phyloP scores from a whole-genome alignment of 2,329 filamentous ascomycete genomes.

The Fusarium protoensiforme region DNA sequence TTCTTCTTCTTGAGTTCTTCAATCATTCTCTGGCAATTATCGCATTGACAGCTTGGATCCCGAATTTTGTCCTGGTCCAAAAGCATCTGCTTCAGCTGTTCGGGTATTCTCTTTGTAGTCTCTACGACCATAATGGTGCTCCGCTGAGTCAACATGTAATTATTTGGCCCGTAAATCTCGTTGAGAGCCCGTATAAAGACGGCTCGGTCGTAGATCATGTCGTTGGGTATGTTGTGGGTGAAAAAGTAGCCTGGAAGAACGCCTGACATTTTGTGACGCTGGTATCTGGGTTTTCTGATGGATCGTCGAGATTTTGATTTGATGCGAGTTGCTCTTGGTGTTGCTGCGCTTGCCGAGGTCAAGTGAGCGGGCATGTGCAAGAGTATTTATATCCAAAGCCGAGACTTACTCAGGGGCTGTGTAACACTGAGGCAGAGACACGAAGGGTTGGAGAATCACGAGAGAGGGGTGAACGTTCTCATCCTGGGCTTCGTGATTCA shows the following conservation, averaged over 20 bases:
- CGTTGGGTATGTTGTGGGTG: not conserved
- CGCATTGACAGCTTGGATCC: not conserved
- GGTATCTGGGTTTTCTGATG: not conserved
- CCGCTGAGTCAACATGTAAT: not conserved
- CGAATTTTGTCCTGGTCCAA: not conserved
- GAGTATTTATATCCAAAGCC: not conserved
- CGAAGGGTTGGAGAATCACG: not conserved
- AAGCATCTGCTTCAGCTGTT: not conserved
- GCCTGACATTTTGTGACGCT: not conserved
- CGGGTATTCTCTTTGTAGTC: not conserved
- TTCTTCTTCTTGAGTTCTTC: not conserved
- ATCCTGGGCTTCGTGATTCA: not conserved
- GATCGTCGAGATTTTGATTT: not conserved
- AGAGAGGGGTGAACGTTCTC: not conserved
- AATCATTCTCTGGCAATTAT: not conserved
- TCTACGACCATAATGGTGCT: not conserved
- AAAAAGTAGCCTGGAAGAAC: not conserved
- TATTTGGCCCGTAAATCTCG: not conserved
- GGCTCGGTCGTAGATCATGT: not conserved
- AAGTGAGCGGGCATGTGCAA: not conserved
- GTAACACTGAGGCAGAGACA: not conserved
- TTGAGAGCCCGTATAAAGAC: not conserved
- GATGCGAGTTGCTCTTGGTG: not conserved
- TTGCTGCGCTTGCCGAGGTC: not conserved
- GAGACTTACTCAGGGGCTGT: not conserved